These are phyloP conservation scores for Didymella lethalis DNA, from an alignment of 2,329 filamentous ascomycete genomes.

Conservation along the genomic window DNA sequence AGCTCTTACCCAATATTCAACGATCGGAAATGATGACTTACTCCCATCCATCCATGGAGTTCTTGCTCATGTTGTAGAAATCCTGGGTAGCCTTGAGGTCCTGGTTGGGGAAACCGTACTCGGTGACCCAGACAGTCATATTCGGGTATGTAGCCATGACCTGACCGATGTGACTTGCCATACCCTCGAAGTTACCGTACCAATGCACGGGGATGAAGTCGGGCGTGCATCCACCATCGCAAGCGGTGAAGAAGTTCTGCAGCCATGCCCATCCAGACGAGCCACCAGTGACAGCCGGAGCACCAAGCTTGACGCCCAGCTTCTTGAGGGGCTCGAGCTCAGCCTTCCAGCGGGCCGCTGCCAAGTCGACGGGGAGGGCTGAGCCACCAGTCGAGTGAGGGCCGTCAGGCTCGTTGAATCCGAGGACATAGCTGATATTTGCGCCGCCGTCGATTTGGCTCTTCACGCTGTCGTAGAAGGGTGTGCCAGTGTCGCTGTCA, in stretches of 20 bases:
- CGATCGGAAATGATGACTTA: conserved; percentile 42
- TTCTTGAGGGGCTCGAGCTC: conserved; percentile 74
- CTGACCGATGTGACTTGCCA: conserved; percentile 72
- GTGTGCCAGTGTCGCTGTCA: conserved; percentile 55
- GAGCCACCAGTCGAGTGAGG: conserved; percentile 65
- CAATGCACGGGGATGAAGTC: conserved; percentile 63
- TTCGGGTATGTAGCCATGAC: conserved; percentile 60
- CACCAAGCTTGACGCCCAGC: conserved; percentile 70
- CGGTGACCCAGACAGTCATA: conserved; percentile 77
- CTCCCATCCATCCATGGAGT: conserved; percentile 71
- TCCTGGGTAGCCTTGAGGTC: conserved; percentile 64
- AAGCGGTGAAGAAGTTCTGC: conserved; percentile 69
- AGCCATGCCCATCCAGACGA: conserved; percentile 71
- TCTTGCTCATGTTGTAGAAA: conserved; percentile 72
- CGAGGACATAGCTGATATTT: conserved; percentile 73
- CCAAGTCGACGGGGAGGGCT: conserved; percentile 64
- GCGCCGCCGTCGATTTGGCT: conserved; percentile 60
- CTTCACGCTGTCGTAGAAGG: conserved; percentile 69
- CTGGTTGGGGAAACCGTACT: conserved; percentile 70
- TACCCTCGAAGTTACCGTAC: conserved; percentile 71
- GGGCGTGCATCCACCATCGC: conserved; percentile 54
- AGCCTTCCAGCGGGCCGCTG: conserved; percentile 73
- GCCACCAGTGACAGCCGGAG: conserved; percentile 73
- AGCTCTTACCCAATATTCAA: not conserved
- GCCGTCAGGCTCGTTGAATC: conserved; percentile 82